Evolutionary conservation across 345 rosid genomes (phyloP).

Genomic region (Jatropha curcas): DNA sequence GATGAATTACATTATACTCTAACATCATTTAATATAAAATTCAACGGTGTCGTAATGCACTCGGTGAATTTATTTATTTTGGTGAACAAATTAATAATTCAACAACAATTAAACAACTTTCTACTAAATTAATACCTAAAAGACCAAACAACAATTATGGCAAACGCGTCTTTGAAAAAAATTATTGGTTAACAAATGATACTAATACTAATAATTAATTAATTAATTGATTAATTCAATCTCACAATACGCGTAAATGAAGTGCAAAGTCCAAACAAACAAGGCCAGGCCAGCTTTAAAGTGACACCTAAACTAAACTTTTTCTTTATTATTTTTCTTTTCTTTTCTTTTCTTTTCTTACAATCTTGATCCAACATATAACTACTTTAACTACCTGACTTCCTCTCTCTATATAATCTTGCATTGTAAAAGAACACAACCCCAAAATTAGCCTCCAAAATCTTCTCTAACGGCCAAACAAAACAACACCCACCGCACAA

Average conservation of each 20-base stretch:
- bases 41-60: too few species aligned
- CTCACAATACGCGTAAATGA: not conserved
- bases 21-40: too few species aligned
- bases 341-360: too few species aligned
- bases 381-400: not conserved
- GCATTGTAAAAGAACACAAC: not conserved
- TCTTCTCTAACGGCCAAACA: not conserved
- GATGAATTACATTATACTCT: too few species aligned
- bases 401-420: not conserved
- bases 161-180: slow-evolving; percentile 31
- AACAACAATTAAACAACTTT: too few species aligned
- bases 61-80: too few species aligned
- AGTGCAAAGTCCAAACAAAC: not conserved
- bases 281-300: not conserved
- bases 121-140: not conserved
- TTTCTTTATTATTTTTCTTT: too few species aligned
- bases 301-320: too few species aligned
- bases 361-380: too few species aligned
- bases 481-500: not conserved
- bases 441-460: not conserved
- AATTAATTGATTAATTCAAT: not conserved
- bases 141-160: slow-evolving; percentile 5
- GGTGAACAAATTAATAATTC: too few species aligned
- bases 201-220: not conserved
- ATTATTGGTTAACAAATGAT: too few species aligned